Conservation (phyloP, 2,329 filamentous ascomycete species). For the Penicillium palitans region DNA sequence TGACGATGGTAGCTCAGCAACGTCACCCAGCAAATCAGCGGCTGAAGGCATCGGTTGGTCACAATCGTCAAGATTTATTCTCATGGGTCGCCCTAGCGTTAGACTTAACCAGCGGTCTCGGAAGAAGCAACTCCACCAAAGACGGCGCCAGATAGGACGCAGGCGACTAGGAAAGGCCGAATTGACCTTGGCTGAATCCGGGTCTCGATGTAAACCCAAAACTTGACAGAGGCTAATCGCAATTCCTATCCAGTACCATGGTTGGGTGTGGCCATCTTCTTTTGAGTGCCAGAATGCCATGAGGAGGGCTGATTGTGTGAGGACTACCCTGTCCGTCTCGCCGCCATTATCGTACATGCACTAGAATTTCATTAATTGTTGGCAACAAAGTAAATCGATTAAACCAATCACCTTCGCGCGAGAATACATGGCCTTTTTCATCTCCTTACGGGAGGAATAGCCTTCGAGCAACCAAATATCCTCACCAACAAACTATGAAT, state of each 20-base stretch:
- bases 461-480: conserved; percentile 25
- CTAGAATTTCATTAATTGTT: neutral
- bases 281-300: conserved; percentile 48
- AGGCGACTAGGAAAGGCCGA: conserved; percentile 19
- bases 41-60: conserved; percentile 34
- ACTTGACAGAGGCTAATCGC: conserved; percentile 48
- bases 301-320: conserved; percentile 47
- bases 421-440: conserved; percentile 42
- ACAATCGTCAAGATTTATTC: conserved; percentile 42
- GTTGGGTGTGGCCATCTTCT: conserved; percentile 43
- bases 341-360: conserved; percentile 4
- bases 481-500: conserved; percentile 13
- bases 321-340: conserved; percentile 19
- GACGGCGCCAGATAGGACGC: conserved; percentile 37
- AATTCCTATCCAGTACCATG: conserved; percentile 50
- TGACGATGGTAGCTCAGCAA: conserved; percentile 9
- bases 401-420: conserved; percentile 36
- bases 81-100: conserved; percentile 42
- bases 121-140: conserved; percentile 47
- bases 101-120: conserved; percentile 47
- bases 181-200: neutral
- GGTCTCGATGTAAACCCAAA: conserved; percentile 44
- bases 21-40: conserved; percentile 31
- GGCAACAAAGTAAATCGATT: neutral
- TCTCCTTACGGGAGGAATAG: conserved; percentile 34